Percentiles rank a stretch among this genome's conserved stretches.
phyloP scores from a whole-genome alignment of 768 basidiomycete species.

The Suillus decipiens region DNA sequence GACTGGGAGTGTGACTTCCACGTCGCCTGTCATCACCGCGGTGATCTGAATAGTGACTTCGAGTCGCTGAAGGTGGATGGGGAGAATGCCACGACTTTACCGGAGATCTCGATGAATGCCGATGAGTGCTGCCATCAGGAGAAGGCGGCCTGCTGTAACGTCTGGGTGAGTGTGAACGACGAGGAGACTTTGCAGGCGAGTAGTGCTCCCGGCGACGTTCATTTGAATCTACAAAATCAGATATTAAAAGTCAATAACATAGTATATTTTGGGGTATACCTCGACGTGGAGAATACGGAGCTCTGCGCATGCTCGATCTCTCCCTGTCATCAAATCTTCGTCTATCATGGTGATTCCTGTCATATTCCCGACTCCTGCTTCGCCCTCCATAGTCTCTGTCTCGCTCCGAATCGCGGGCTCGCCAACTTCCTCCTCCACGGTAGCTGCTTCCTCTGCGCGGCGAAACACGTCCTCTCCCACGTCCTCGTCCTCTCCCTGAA shows the following conservation, averaged over 20 bases:
- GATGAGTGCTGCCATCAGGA: background rate
- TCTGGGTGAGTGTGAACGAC: background rate
- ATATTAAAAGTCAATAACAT: background rate
- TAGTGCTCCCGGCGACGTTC: background rate
- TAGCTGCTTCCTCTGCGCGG: conserved; percentile 2
- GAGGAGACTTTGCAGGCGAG: background rate
- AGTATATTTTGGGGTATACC: background rate
- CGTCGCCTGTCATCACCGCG: background rate
- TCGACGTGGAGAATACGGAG: conserved; percentile 6
- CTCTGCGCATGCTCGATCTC: background rate
- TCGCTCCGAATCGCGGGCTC: conserved; percentile 18
- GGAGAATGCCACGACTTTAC: background rate
- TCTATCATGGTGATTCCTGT: conserved; percentile 17
- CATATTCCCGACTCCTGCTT: conserved; percentile 20
- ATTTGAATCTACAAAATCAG: background rate
- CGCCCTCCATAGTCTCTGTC: conserved; percentile 23
- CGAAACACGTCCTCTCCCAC: background rate
- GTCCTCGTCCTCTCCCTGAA: background rate
- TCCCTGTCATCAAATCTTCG: conserved; percentile 1
- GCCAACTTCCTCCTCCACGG: conserved; percentile 7
- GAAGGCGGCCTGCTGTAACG: conserved; percentile 1
- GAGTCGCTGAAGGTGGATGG: background rate
- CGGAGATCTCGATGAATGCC: conserved; percentile 1
- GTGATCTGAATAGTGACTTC: background rate
- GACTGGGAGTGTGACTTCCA: background rate